phyloP scores from a whole-genome alignment of 2,329 filamentous ascomycete genomes.

The Curvularia lunata region DNA sequence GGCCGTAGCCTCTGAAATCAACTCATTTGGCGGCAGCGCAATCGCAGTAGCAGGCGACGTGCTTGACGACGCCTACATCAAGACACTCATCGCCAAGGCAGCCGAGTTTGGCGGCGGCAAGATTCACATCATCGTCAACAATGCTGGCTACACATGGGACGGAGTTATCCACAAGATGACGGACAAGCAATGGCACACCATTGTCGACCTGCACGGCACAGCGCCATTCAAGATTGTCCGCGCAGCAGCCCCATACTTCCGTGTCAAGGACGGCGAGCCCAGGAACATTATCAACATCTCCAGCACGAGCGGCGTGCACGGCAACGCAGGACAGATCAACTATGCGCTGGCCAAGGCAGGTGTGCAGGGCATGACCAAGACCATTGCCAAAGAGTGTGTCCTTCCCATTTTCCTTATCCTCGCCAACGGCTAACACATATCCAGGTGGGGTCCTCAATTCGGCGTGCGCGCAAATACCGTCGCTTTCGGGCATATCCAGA shows the following conservation, averaged over 20 bases:
- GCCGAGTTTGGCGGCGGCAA: constrained; percentile 84
- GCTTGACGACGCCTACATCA: constrained; percentile 72
- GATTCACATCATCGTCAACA: constrained; percentile 91
- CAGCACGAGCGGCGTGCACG: constrained; percentile 80
- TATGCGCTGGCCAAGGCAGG: constrained; percentile 87
- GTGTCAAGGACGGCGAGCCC: constrained; percentile 80
- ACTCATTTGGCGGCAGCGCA: constrained; percentile 68
- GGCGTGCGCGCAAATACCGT: constrained; percentile 84
- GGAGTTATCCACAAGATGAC: constrained; percentile 91
- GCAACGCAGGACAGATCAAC: constrained; percentile 91
- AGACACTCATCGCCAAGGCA: constrained; percentile 72
- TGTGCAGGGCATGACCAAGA: constrained; percentile 82
- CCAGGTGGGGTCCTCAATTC: constrained; percentile 76
- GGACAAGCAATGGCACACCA: constrained; percentile 90
- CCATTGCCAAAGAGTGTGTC: constrained; percentile 76
- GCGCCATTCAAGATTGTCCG: constrained; percentile 84
- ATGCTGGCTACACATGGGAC: constrained; percentile 92
- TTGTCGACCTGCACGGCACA: constrained; percentile 81
- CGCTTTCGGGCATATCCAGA: constrained; percentile 82
- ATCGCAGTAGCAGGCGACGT: constrained; percentile 79
- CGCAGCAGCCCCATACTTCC: constrained; percentile 83
- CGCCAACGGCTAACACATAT: constrained; percentile 9
- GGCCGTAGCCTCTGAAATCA: constrained; percentile 73
- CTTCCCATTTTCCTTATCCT: not conserved
- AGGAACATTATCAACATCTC: constrained; percentile 84